These are phyloP conservation scores for Colletotrichum tabaci DNA, from an alignment of 2,329 filamentous ascomycete species.

Conservation along the genomic window DNA sequence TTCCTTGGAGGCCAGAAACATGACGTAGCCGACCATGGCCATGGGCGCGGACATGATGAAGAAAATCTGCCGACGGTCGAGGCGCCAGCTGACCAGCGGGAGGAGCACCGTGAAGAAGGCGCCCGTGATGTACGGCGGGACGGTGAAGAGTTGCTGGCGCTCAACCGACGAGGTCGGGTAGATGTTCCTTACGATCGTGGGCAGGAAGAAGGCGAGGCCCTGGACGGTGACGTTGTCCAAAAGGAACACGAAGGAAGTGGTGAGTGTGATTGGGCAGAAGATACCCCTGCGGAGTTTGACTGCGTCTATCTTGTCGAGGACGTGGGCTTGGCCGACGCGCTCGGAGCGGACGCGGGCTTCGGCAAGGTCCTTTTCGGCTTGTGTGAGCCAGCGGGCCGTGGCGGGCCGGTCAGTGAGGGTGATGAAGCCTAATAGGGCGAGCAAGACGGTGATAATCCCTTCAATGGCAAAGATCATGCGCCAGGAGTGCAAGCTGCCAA, in stretches of 20 bases:
- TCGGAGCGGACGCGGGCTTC: slow-evolving; percentile 73
- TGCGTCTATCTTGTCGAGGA: slow-evolving; percentile 73
- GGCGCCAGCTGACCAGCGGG: slow-evolving; percentile 69
- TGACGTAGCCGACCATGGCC: slow-evolving; percentile 74
- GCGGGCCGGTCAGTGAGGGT: slow-evolving; percentile 77
- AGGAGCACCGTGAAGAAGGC: slow-evolving; percentile 72
- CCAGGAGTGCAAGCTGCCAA: slow-evolving; percentile 72
- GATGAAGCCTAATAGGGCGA: slow-evolving; percentile 71
- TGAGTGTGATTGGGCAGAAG: slow-evolving; percentile 70
- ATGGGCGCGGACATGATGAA: slow-evolving; percentile 69
- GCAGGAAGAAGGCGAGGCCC: slow-evolving; percentile 76
- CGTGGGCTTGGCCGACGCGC: slow-evolving; percentile 70
- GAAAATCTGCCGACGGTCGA: slow-evolving; percentile 69
- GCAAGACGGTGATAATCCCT: slow-evolving; percentile 70
- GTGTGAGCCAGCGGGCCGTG: slow-evolving; percentile 75
- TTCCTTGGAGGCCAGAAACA: slow-evolving; percentile 70
- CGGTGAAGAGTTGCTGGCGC: slow-evolving; percentile 74
- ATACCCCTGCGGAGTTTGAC: slow-evolving; percentile 72
- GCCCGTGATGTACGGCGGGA: slow-evolving; percentile 75
- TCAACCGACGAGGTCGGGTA: slow-evolving; percentile 72
- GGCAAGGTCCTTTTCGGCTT: slow-evolving; percentile 74
- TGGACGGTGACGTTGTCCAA: slow-evolving; percentile 78
- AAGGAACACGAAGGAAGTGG: slow-evolving; percentile 71
- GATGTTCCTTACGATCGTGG: slow-evolving; percentile 76
- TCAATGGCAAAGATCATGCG: slow-evolving; percentile 82